Conservation (phyloP, 2,329 filamentous ascomycete genomes). For the Paraconiothyrium brasiliense region DNA sequence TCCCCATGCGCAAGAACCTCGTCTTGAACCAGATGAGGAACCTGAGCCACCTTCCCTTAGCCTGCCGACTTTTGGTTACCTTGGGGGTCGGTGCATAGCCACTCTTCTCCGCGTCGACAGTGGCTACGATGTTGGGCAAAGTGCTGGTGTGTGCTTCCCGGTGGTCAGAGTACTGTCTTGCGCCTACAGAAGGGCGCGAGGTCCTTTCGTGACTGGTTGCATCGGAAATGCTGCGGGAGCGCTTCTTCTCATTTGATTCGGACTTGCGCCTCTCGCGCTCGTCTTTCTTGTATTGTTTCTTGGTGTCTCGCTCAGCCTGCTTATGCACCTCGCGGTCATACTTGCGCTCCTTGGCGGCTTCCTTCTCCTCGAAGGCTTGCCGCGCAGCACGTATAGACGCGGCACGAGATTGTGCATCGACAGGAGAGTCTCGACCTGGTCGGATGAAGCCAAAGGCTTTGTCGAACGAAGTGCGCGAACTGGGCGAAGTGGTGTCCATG, state of each 20-base stretch:
- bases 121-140: conserved; percentile 45
- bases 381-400: conserved; percentile 66
- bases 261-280: conserved; percentile 54
- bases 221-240: conserved; percentile 43
- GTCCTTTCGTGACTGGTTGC: conserved; percentile 39
- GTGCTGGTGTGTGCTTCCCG: conserved; percentile 46
- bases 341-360: conserved; percentile 65
- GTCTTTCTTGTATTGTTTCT: conserved; percentile 56
- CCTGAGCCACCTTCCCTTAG: conserved; percentile 60
- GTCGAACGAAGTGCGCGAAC: conserved; percentile 66
- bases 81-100: conserved; percentile 30
- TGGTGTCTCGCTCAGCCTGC: conserved; percentile 55
- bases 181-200: conserved; percentile 43
- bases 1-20: conserved; percentile 60
- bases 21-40: conserved; percentile 68
- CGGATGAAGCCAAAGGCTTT: conserved; percentile 63
- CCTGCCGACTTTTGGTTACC: conserved; percentile 45
- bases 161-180: conserved; percentile 50
- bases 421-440: conserved; percentile 57
- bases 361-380: conserved; percentile 66
- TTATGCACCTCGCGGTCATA: conserved; percentile 62
- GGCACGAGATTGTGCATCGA: conserved; percentile 63
- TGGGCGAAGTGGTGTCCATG: conserved; percentile 60
- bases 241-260: conserved; percentile 44
- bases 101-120: conserved; percentile 43